A percentile compares a stretch with the other conserved stretches of the same genome.
Evolutionary conservation across 2,329 filamentous ascomycete genomes (phyloP).

Genomic region (Chaetothyriales sp.): DNA sequence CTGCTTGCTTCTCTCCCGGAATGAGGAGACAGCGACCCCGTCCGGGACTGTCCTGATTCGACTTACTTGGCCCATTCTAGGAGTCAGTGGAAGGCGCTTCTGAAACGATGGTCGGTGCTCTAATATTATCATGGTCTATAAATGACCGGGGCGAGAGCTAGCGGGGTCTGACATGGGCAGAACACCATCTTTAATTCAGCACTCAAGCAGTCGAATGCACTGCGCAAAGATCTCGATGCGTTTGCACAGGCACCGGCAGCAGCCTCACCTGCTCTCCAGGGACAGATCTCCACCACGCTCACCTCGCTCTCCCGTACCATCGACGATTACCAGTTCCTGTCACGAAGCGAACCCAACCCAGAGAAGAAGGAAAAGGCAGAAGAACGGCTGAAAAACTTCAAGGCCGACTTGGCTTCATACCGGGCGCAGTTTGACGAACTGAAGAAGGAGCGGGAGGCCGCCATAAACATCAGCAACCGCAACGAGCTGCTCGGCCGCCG

Average conservation of each 20-base stretch:
- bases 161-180: slow-evolving; percentile 27
- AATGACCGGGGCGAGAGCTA: not conserved
- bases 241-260: slow-evolving; percentile 46
- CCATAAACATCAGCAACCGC: slow-evolving; percentile 51
- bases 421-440: slow-evolving; percentile 61
- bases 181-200: slow-evolving; percentile 77
- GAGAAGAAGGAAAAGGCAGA: slow-evolving; percentile 84
- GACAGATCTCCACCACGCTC: slow-evolving; percentile 62
- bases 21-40: not conserved
- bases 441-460: slow-evolving; percentile 63
- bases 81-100: not conserved
- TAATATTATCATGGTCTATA: not conserved
- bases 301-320: slow-evolving; percentile 75
- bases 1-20: not conserved
- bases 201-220: slow-evolving; percentile 65
- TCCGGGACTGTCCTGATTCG: not conserved
- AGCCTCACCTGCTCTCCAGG: slow-evolving; percentile 48
- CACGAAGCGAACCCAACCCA: slow-evolving; percentile 74
- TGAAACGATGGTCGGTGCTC: not conserved
- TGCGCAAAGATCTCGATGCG: slow-evolving; percentile 59
- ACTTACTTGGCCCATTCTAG: not conserved
- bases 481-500: slow-evolving; percentile 72
- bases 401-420: slow-evolving; percentile 65
- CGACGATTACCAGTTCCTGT: slow-evolving; percentile 76
- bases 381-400: slow-evolving; percentile 74